phyloP scores from a whole-genome alignment of 192 early-diverging fungal species.

The Coemansia sp. region DNA sequence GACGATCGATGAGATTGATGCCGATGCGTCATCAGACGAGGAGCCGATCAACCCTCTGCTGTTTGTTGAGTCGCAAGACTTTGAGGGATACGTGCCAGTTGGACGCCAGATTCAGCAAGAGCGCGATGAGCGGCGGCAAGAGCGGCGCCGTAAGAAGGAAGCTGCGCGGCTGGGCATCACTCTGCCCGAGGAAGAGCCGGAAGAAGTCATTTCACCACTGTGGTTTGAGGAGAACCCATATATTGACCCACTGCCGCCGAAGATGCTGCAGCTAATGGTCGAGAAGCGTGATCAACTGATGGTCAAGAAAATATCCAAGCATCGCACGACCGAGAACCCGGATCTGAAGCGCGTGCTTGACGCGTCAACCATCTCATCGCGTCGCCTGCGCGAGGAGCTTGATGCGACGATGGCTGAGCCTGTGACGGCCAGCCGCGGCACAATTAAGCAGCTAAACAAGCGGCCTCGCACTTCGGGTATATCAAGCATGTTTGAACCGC shows the following conservation, averaged over 20 bases:
- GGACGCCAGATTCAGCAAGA: slow-evolving; percentile 35
- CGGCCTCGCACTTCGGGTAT: slow-evolving; percentile 28
- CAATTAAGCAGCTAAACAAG: slow-evolving; percentile 40
- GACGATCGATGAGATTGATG: slow-evolving; percentile 43
- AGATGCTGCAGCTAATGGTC: slow-evolving; percentile 20
- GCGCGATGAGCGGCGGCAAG: slow-evolving; percentile 41
- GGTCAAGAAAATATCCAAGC: slow-evolving; percentile 15
- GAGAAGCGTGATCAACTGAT: slow-evolving; percentile 35
- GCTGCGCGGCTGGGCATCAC: slow-evolving; percentile 30
- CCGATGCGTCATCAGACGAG: slow-evolving; percentile 40
- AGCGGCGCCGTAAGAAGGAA: slow-evolving; percentile 29
- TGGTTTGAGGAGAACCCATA: slow-evolving; percentile 38
- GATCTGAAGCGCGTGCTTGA: slow-evolving; percentile 43
- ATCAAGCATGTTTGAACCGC: slow-evolving; percentile 22
- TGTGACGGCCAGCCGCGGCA: slow-evolving; percentile 18
- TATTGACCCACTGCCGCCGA: slow-evolving; percentile 31
- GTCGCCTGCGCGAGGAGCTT: slow-evolving; percentile 39
- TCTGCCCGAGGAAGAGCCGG: slow-evolving; percentile 9
- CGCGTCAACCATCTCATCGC: slow-evolving; percentile 32
- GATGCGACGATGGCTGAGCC: slow-evolving; percentile 16
- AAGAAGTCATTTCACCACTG: slow-evolving; percentile 18
- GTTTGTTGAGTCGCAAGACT: slow-evolving; percentile 43
- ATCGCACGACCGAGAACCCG: slow-evolving; percentile 25
- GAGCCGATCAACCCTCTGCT: slow-evolving; percentile 39
- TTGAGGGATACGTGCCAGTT: slow-evolving; percentile 43